Evolutionary conservation across 805 yeast species (phyloP), one percentile per base, ranked within the genome.

Genomic region (Tetrapisispora fleetii): DNA sequence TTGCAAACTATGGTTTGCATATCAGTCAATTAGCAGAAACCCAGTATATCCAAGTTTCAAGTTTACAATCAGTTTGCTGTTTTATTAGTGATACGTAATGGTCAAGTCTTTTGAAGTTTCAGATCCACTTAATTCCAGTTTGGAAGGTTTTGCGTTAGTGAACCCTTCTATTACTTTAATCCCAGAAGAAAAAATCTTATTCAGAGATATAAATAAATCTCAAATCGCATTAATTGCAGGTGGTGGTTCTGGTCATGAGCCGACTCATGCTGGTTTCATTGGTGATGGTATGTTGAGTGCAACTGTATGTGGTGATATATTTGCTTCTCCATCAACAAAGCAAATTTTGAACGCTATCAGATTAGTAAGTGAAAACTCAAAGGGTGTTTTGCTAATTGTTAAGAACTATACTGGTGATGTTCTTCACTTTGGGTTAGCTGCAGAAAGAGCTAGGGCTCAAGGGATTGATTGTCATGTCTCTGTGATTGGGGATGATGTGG

Each of bases 231-330:
- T 90, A 45, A 69, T 90, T 27, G 81, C 95, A 33, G 96, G 97
- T 51, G 98, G 98, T 48, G 97, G 97, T 27, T 80, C 90, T 14
- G 98, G 98, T 43, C 98, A 90, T 62, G 98, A 90, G 67, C 97
- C 97, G 24, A 74, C 89, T 4, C 97, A 91, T 60, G 90, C 86
- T 9, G 97, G 96, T 0, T 90, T 80, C 63, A 89, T 90, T 21
- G 97, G 97, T 13, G 74, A 79, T 14, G 95, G 95, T 45, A 69
- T 84, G 56, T 66, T 90, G 38, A 87, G 85, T 55, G 95, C 82
- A 38, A 97, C 96, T 0, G 95, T 90, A 4, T 80, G 89, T 47
- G 98, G 98, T 36, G 79, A 83, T 47, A 76, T 87, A n/a, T 90
- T 90, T 70, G 96, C 97, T 0, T 87, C 96, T 14, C 98, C 98